These are phyloP conservation scores for Yarrowia divulgata DNA, from an alignment of 805 yeast species.

Conservation along the genomic window DNA sequence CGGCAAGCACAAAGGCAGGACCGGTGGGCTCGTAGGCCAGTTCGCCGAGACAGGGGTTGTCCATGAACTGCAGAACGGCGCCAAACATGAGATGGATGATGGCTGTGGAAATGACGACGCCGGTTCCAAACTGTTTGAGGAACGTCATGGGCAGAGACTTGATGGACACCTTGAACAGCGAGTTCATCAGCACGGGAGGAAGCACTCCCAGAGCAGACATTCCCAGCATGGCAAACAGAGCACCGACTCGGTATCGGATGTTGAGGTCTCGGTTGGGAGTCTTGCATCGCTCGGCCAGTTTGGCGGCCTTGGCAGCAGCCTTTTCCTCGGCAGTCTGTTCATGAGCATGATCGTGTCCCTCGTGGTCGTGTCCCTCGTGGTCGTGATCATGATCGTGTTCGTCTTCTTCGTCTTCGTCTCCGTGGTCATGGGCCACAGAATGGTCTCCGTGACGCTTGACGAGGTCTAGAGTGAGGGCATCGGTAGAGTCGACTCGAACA, in stretches of 20 bases:
- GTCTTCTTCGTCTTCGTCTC: conserved; percentile 4
- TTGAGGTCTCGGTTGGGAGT: conserved; percentile 46
- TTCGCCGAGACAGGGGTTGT: conserved; percentile 67
- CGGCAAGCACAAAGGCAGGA: conserved; percentile 59
- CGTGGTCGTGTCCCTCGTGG: conserved; percentile 30
- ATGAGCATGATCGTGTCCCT: conserved; percentile 6
- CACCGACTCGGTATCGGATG: conserved; percentile 49
- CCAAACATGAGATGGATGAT: conserved; percentile 77
- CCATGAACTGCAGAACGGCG: conserved; percentile 62
- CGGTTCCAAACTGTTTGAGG: conserved; percentile 81
- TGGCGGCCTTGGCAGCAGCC: conserved; percentile 26
- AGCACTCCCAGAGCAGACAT: conserved; percentile 52
- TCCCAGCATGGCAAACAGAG: conserved; percentile 51
- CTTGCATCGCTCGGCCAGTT: conserved; percentile 16
- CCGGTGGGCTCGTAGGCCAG: conserved; percentile 62
- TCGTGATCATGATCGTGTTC: conserved; percentile 1
- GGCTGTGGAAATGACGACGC: conserved; percentile 83
- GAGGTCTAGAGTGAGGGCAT: background rate
- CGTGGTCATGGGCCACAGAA: conserved; percentile 16
- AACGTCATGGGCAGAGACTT: conserved; percentile 50
- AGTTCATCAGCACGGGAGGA: conserved; percentile 49
- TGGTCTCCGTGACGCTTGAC: conserved; percentile 37
- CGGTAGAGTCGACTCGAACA: background rate
- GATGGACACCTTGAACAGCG: conserved; percentile 39
- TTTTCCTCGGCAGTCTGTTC: conserved; percentile 13